A percentile compares a stretch with the other conserved stretches of the same genome.
Conservation (phyloP, 2,329 filamentous ascomycete species). For the Nigrospora osmanthi region DNA sequence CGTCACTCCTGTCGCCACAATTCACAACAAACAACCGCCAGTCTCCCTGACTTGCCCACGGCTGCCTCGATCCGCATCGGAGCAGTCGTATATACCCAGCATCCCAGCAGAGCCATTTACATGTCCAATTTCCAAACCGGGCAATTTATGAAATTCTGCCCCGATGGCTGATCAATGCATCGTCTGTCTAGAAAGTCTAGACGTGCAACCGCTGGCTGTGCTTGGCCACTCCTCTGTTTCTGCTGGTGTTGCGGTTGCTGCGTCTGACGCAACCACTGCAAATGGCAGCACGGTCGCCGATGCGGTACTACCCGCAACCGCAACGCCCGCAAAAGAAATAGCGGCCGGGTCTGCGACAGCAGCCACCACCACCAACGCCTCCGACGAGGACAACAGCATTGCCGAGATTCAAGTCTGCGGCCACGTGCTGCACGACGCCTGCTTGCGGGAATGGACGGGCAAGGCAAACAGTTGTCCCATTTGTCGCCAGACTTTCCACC, state of each 20-base stretch:
- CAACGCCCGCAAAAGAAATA: constrained; percentile 10
- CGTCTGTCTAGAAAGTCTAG: constrained; percentile 58
- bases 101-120: constrained; percentile 15
- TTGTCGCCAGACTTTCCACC: constrained; percentile 85
- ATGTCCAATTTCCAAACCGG: constrained; percentile 22
- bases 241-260: not conserved
- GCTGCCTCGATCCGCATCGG: too few species aligned
- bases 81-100: too few species aligned
- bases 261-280: constrained; percentile 4
- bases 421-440: constrained; percentile 87
- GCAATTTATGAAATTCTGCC: constrained; percentile 21
- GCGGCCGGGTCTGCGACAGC: constrained; percentile 13
- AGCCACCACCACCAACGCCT: constrained; percentile 8
- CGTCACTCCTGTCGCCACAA: too few species aligned
- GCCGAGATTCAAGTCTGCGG: constrained; percentile 68
- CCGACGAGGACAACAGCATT: constrained; percentile 34
- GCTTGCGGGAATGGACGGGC: constrained; percentile 89
- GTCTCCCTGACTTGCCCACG: too few species aligned
- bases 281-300: constrained; percentile 1
- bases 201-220: constrained; percentile 14
- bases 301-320: constrained; percentile 7
- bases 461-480: constrained; percentile 97
- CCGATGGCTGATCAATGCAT: constrained; percentile 59
- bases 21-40: too few species aligned
- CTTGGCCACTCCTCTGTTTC: too few species aligned